Percentiles rank a stretch among this genome's conserved stretches.
phyloP scores from a whole-genome alignment of 495 filamentous ascomycete genomes.

The Aeminium ludgeri region DNA sequence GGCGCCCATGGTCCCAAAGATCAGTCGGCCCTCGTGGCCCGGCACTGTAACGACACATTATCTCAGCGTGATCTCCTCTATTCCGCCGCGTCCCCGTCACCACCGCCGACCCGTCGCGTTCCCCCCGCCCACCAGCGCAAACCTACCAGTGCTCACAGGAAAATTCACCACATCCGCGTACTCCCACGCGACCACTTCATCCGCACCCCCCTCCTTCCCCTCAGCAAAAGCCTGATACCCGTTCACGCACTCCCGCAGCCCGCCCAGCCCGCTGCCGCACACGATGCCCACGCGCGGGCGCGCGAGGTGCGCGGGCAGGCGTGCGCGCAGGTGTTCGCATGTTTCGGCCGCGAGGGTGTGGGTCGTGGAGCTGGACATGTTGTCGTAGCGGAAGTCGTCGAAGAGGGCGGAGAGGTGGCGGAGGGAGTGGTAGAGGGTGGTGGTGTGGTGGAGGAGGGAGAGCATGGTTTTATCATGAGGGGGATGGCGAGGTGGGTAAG shows the following conservation, averaged over 20 bases:
- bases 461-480: constrained; percentile 2
- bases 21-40: constrained; percentile 59
- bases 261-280: constrained; percentile 57
- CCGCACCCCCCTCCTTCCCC: background rate
- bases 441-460: constrained; percentile 9
- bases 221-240: no score
- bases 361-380: constrained; percentile 9
- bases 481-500: no score
- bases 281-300: constrained; percentile 49
- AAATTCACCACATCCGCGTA: constrained; percentile 52
- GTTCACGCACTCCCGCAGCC: constrained; percentile 44
- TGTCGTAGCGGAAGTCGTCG: no score
- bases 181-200: constrained; percentile 33
- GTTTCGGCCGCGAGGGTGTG: constrained; percentile 23
- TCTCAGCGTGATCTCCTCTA: background rate
- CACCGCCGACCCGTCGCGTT: no score
- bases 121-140: background rate
- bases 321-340: constrained; percentile 14
- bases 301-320: constrained; percentile 31
- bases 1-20: constrained; percentile 46
- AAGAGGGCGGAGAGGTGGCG: no score
- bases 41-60: constrained; percentile 28
- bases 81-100: background rate
- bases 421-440: constrained; percentile 9
- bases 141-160: constrained; percentile 45